phyloP scores from a whole-genome alignment of 2,329 filamentous ascomycete species.

The Xylaria sp. region DNA sequence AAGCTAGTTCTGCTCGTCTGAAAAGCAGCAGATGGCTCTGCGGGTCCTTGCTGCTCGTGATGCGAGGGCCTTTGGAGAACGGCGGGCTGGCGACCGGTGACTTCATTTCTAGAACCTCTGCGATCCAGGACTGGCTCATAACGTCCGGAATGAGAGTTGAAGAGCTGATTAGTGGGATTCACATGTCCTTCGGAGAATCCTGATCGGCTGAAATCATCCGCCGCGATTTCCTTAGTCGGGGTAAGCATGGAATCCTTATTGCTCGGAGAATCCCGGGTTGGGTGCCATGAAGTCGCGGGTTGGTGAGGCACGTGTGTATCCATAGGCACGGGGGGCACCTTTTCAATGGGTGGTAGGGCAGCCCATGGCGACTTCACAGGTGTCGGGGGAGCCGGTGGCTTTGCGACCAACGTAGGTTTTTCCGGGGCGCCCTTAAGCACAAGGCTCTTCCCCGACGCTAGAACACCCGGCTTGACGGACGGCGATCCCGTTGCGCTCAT shows the following conservation, averaged over 20 bases:
- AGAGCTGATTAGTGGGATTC: conserved; percentile 74
- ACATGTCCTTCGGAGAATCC: conserved; percentile 74
- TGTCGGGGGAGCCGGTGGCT: conserved; percentile 66
- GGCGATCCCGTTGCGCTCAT: conserved; percentile 40
- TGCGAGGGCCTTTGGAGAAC: conserved; percentile 74
- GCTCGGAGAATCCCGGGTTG: conserved; percentile 58
- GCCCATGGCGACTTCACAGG: conserved; percentile 94
- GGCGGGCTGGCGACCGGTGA: conserved; percentile 70
- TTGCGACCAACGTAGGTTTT: conserved; percentile 73
- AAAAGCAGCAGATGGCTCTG: conserved; percentile 85
- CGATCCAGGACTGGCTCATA: conserved; percentile 88
- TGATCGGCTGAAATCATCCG: conserved; percentile 88
- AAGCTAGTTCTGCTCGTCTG: conserved; percentile 72
- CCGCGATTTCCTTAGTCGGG: conserved; percentile 78
- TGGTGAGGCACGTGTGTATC: conserved; percentile 54
- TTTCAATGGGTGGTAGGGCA: conserved; percentile 80
- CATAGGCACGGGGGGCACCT: conserved; percentile 68
- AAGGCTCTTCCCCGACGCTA: conserved; percentile 61
- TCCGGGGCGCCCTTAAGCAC: conserved; percentile 69
- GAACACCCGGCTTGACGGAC: conserved; percentile 47
- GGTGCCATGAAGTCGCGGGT: conserved; percentile 46
- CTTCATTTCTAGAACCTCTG: conserved; percentile 70
- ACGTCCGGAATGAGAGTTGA: conserved; percentile 91
- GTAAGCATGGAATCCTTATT: conserved; percentile 57
- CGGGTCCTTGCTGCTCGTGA: conserved; percentile 64